phyloP scores from a whole-genome alignment of 768 basidiomycete genomes.

The Tricholoma flavovirens region DNA sequence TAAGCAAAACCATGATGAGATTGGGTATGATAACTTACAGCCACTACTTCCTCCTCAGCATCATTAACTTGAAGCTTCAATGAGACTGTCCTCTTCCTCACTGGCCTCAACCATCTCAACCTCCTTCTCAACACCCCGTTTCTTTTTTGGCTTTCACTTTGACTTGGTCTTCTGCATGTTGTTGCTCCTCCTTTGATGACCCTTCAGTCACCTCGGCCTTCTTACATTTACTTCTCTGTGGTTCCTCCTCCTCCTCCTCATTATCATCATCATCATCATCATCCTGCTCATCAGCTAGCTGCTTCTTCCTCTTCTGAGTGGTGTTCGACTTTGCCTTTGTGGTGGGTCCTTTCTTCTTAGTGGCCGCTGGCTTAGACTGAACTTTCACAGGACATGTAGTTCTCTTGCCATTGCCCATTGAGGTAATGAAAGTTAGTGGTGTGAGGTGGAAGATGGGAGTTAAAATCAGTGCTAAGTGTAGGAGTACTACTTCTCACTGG shows the following conservation, averaged over 20 bases:
- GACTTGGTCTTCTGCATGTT: background rate
- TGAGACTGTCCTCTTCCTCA: background rate
- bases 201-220: background rate
- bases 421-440: background rate
- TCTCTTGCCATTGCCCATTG: background rate
- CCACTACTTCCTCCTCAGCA: no score
- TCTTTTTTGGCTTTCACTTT: background rate
- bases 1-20: no score
- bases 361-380: no score
- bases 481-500: background rate
- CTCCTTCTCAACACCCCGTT: no score
- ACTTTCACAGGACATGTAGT: background rate
- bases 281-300: no score
- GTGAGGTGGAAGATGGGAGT: no score
- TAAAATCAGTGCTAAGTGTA: background rate
- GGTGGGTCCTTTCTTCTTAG: background rate
- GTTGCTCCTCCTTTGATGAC: background rate
- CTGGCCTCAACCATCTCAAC: no score
- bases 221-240: no score
- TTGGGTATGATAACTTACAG: no score
- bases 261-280: background rate
- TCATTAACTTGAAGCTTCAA: background rate
- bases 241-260: no score
- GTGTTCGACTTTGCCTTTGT: background rate
- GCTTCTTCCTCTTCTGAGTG: no score